Conservation (phyloP, 768 basidiomycete species). For the Mycena rosella region DNA sequence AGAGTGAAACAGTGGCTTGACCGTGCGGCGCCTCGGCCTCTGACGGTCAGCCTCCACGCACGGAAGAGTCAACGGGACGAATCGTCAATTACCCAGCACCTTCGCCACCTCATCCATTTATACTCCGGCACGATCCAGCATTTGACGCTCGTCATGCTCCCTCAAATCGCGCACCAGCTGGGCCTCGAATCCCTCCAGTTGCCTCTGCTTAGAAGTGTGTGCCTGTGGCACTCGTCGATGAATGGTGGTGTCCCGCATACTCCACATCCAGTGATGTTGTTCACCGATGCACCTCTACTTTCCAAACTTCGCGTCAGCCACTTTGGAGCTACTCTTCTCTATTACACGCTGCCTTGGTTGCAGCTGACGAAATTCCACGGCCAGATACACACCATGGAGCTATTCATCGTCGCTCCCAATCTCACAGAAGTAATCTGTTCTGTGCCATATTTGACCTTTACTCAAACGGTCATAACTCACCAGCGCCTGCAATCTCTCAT, state of each 20-base stretch:
- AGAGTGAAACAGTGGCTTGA: neutral
- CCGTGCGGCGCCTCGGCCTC: neutral
- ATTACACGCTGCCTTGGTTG: neutral
- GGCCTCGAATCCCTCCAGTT: neutral
- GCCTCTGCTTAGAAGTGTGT: neutral
- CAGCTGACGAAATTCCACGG: conserved; percentile 19
- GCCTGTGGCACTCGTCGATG: neutral
- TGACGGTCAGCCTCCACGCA: neutral
- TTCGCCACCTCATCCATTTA: neutral
- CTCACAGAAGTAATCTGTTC: neutral
- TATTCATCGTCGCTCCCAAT: conserved; percentile 1
- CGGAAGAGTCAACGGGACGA: neutral
- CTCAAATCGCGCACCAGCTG: neutral
- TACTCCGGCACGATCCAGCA: neutral
- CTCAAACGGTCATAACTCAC: neutral
- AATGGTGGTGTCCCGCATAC: neutral
- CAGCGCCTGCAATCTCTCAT: conserved; percentile 1
- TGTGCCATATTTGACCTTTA: neutral
- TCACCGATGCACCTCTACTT: neutral
- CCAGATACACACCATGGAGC: neutral
- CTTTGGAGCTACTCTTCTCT: neutral
- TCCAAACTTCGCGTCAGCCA: neutral
- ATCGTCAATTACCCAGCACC: neutral
- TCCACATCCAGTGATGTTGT: neutral
- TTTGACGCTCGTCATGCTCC: neutral